A percentile compares a stretch with the other conserved stretches of the same genome.
phyloP scores from a whole-genome alignment of 108 stramenopile genomes.

The Nitzschia sp. region DNA sequence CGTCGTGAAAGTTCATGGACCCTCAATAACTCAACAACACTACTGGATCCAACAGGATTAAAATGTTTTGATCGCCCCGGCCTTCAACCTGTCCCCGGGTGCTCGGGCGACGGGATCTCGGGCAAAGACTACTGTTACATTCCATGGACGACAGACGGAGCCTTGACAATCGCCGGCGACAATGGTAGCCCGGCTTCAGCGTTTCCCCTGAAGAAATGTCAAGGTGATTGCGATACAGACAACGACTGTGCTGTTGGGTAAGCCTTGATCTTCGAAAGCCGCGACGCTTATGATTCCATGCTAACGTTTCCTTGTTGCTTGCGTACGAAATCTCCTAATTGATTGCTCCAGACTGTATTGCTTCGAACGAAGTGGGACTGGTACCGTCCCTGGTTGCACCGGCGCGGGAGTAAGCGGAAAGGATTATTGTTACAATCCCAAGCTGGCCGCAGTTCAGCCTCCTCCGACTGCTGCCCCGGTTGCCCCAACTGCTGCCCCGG shows the following conservation, averaged over 20 bases:
- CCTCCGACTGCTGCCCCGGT: not conserved
- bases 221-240: conserved; percentile 61
- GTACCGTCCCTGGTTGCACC: conserved; percentile 52
- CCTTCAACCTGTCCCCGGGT: conserved; percentile 49
- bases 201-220: conserved; percentile 39
- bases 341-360: conserved; percentile 29
- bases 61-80: conserved; percentile 36
- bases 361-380: conserved; percentile 29
- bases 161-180: not conserved
- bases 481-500: not conserved
- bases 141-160: not conserved
- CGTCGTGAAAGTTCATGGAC: no score
- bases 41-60: no score
- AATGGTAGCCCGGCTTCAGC: not conserved
- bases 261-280: conserved; percentile 46
- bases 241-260: conserved; percentile 38
- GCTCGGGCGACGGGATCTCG: conserved; percentile 35
- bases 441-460: conserved; percentile 16
- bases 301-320: conserved; percentile 18
- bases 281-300: conserved; percentile 27
- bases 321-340: not conserved
- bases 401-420: conserved; percentile 40
- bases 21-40: no score
- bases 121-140: conserved; percentile 47
- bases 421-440: conserved; percentile 41